Conservation (phyloP, 2,329 filamentous ascomycete species). For the Trichoderma oligosporum region DNA sequence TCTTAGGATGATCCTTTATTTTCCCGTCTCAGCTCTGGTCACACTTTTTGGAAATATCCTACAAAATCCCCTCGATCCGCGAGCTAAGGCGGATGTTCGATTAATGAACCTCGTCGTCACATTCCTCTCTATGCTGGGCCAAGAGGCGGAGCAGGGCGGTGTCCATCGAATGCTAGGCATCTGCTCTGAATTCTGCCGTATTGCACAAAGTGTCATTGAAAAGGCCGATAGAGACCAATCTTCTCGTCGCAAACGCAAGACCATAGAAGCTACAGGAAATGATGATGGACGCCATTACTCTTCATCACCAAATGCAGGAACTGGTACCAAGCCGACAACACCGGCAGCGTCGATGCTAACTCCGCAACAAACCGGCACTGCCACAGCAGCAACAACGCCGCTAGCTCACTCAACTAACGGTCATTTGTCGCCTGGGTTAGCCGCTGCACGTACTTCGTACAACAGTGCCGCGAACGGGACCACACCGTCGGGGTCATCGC, state of each 20-base stretch:
- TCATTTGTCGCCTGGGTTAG: slow-evolving; percentile 30
- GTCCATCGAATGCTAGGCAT: slow-evolving; percentile 91
- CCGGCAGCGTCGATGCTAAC: neutral
- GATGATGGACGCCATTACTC: slow-evolving; percentile 18
- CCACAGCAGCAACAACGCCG: slow-evolving; percentile 4
- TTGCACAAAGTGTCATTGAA: slow-evolving; percentile 85
- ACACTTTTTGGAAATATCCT: slow-evolving; percentile 95
- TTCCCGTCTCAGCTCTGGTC: slow-evolving; percentile 90
- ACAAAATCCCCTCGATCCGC: slow-evolving; percentile 86
- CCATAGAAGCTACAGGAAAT: slow-evolving; percentile 44
- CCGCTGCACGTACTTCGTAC: slow-evolving; percentile 25
- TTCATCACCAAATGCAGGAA: slow-evolving; percentile 13
- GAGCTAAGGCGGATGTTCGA: slow-evolving; percentile 82
- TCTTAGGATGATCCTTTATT: slow-evolving; percentile 81
- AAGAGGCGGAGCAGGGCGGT: slow-evolving; percentile 83
- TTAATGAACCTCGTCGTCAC: slow-evolving; percentile 91
- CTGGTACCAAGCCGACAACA: slow-evolving; percentile 10
- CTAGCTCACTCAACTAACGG: neutral
- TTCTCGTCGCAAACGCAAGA: slow-evolving; percentile 80
- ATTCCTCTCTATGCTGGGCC: slow-evolving; percentile 84
- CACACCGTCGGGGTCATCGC: slow-evolving; percentile 34
- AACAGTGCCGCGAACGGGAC: slow-evolving; percentile 27
- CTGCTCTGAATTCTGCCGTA: slow-evolving; percentile 94
- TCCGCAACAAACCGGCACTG: neutral
- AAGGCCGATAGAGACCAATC: slow-evolving; percentile 83